Evolutionary conservation across 345 rosid species (phyloP).

Genomic region (Corchorus olitorius): DNA sequence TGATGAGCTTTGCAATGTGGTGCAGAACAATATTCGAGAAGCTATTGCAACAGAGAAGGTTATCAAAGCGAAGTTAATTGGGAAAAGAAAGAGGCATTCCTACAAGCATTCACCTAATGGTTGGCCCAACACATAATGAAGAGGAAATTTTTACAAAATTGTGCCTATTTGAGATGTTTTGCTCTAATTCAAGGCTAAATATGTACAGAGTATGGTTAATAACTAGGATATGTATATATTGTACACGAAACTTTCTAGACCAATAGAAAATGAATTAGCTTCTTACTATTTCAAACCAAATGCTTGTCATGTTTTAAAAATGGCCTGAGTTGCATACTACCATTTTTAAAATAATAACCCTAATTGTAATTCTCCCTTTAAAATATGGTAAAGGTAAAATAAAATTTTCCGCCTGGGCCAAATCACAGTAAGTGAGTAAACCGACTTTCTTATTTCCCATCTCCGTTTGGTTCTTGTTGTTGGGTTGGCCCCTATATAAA

Average conservation of each 20-base stretch:
- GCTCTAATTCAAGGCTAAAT: not conserved
- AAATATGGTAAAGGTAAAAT: too few species aligned
- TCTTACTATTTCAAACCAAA: not conserved
- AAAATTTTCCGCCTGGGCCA: too few species aligned
- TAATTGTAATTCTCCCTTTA: too few species aligned
- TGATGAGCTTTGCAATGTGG: conserved; percentile 70
- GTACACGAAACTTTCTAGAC: not conserved
- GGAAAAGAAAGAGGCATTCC: conserved; percentile 46
- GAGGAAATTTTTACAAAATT: not conserved
- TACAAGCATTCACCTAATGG: conserved; percentile 68
- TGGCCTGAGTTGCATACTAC: not conserved
- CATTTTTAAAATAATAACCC: too few species aligned
- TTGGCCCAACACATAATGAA: conserved; percentile 37
- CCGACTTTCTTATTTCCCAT: too few species aligned
- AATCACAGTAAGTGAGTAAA: too few species aligned
- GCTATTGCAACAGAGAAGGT: conserved; percentile 54
- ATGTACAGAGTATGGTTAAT: conserved; percentile 1
- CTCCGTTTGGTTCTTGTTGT: too few species aligned
- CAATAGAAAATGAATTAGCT: not conserved
- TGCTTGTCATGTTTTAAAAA: not conserved
- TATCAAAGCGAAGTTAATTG: conserved; percentile 49
- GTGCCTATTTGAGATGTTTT: not conserved
- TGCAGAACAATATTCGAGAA: conserved; percentile 55
- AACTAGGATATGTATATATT: not conserved
- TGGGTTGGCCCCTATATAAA: too few species aligned